A percentile compares a stretch with the other conserved stretches of the same genome.
Conservation (phyloP, 116 monocot species). For the Iris pallida region DNA sequence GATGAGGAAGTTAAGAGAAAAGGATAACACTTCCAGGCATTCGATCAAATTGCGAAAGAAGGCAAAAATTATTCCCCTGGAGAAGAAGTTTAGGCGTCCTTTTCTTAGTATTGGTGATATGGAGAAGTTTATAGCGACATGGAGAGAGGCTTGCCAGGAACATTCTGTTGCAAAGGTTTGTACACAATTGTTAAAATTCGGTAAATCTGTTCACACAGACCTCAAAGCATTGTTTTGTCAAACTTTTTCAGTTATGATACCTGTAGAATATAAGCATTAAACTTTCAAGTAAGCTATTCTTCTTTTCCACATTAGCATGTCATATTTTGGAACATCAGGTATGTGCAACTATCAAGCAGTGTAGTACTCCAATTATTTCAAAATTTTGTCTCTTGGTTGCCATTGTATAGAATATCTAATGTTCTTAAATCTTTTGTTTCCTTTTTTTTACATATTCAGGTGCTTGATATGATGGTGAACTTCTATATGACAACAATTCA, state of each 20-base stretch:
- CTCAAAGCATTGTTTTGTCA: no score
- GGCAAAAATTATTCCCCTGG: slow-evolving; percentile 5
- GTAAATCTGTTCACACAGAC: no score
- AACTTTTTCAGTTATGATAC: no score
- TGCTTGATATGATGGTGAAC: slow-evolving; percentile 59
- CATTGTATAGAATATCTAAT: slow-evolving; percentile 1
- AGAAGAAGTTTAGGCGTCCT: slow-evolving; percentile 7
- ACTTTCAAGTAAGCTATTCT: background rate
- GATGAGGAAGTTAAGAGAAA: background rate
- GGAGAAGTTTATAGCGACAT: slow-evolving; percentile 56
- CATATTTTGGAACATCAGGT: background rate
- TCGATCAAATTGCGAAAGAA: slow-evolving; percentile 24
- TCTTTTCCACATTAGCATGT: background rate
- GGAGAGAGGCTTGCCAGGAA: slow-evolving; percentile 71
- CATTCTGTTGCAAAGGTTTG: slow-evolving; percentile 57
- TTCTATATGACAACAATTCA: slow-evolving; percentile 29
- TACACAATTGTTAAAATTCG: no score
- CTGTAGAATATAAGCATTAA: no score
- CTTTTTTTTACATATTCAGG: slow-evolving; percentile 29
- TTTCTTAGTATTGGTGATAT: slow-evolving; percentile 20
- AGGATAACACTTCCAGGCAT: background rate
- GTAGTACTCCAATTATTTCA: background rate
- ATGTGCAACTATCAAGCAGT: background rate
- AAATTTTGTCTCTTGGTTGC: background rate
- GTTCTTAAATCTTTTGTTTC: slow-evolving; percentile 1